Evolutionary conservation across 225 moss, liverwort and hornwort species (phyloP).

Genomic region (Antitrichia curtipendula): DNA sequence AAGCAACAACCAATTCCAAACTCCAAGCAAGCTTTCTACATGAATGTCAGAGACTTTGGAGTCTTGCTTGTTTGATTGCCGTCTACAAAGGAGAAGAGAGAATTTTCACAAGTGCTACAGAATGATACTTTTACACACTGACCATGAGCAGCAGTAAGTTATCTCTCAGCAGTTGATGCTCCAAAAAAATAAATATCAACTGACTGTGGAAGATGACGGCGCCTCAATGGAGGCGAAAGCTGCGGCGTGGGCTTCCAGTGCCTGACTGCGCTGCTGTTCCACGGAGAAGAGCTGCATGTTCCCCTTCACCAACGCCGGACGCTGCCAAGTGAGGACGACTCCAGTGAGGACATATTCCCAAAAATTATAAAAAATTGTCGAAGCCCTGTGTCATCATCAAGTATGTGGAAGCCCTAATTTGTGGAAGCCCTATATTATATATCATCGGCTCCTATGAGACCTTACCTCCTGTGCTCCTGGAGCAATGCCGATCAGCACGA

Average conservation of each 20-base stretch:
- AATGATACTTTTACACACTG: not conserved
- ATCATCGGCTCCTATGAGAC: not conserved
- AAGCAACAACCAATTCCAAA: not conserved
- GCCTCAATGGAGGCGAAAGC: slow-evolving; percentile 76
- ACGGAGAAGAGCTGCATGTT: slow-evolving; percentile 93
- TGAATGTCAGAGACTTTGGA: not conserved
- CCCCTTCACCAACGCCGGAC: slow-evolving; percentile 83
- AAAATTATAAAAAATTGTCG: not conserved
- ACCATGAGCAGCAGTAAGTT: not conserved
- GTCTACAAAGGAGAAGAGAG: not conserved
- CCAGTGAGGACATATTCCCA: not conserved
- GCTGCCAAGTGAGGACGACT: slow-evolving; percentile 39
- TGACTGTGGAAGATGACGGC: not conserved
- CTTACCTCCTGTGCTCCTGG: slow-evolving; percentile 70
- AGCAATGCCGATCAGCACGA: slow-evolving; percentile 84
- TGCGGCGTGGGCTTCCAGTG: slow-evolving; percentile 92
- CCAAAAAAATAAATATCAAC: not conserved
- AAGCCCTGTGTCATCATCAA: not conserved
- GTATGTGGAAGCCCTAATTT: not conserved
- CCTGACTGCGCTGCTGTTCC: slow-evolving; percentile 87
- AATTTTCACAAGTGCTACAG: not conserved
- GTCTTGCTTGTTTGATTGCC: not conserved
- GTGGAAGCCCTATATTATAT: not conserved
- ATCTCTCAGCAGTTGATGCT: not conserved
- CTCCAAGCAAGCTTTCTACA: not conserved